Evolutionary conservation across 2,329 filamentous ascomycete genomes (phyloP), one percentile per base, ranked within the genome.

Genomic region (Arthrobotrys megalospora): DNA sequence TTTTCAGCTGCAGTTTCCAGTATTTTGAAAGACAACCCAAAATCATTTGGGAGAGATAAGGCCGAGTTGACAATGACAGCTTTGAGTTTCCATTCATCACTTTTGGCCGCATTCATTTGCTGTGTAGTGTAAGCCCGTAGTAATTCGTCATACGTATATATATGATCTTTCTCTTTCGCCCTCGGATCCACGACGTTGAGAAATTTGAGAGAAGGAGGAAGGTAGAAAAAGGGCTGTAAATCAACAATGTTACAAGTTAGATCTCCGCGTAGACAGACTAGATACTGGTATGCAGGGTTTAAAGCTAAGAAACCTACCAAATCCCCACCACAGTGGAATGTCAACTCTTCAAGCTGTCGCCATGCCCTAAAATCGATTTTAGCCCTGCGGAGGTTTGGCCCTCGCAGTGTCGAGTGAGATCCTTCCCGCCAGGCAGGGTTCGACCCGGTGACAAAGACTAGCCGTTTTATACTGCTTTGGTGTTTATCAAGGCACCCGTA

Each of bases 131-230:
- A 38, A 6, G 7, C 2, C 2, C 36, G 3, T 38, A 38, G 36
- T 12, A 38, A 12, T 8, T 38, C 12, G 1, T 38, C 36, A 38
- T 38, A 38, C 36, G 36, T 6, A 6, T 8, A 38, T 8, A 6
- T 38, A 3, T 3, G 12, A 38, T 28, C 24, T 28, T 28, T 28
- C 24, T 28, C 24, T 28, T 28, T 28, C 2, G 24, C 24, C 24
- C 32, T 21, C 32, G 53, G 11, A n/a, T 41, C 32, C 3, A 38
- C 32, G 14, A 60, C 11, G 12, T 11, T 60, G 6, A 60, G 53
- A 60, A 60, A 60, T n/a, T 41, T 60, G 32, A 60, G 53, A 21
- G 32, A 41, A 1, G 53, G 14, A 1, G 53, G 53, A n/a, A 60
- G 7, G 11, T 60, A 41, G 16, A 60, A 14, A 6, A 14, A 21